These are phyloP conservation scores for Lotmaria passim DNA, from an alignment of 208 protist species.

Conservation along the genomic window DNA sequence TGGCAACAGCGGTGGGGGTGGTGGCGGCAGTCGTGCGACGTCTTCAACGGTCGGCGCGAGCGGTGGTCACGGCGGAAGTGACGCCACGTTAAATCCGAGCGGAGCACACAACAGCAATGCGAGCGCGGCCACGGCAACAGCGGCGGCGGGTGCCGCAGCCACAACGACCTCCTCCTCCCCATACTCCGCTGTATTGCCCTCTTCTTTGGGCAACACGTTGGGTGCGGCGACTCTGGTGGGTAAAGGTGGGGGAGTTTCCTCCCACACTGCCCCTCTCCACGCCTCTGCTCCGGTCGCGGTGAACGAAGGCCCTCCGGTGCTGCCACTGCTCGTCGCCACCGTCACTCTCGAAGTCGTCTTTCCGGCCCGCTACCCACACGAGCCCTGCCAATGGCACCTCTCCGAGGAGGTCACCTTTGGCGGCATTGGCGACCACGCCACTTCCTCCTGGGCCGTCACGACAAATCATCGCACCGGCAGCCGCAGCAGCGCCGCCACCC, in stretches of 20 bases:
- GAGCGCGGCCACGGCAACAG: too few species aligned
- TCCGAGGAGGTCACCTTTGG: conserved; percentile 27
- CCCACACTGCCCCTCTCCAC: too few species aligned
- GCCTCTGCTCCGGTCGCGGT: too few species aligned
- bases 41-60: background rate
- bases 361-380: conserved; percentile 42
- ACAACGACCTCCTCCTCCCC: too few species aligned
- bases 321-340: conserved; percentile 31
- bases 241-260: too few species aligned
- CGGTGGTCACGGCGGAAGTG: background rate
- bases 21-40: background rate
- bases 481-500: conserved; percentile 1
- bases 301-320: background rate
- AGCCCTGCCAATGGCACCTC: conserved; percentile 55
- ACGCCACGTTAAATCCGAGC: too few species aligned
- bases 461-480: conserved; percentile 3
- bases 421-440: conserved; percentile 23
- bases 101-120: too few species aligned
- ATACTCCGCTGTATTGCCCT: too few species aligned
- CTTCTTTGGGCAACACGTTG: too few species aligned
- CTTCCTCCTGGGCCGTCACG: conserved; percentile 34
- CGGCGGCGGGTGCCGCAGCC: too few species aligned
- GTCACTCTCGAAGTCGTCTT: conserved; percentile 48
- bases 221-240: too few species aligned
- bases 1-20: background rate